Conservation (phyloP, 176 grass and related monocot genomes). For the Carex myosuroides region DNA sequence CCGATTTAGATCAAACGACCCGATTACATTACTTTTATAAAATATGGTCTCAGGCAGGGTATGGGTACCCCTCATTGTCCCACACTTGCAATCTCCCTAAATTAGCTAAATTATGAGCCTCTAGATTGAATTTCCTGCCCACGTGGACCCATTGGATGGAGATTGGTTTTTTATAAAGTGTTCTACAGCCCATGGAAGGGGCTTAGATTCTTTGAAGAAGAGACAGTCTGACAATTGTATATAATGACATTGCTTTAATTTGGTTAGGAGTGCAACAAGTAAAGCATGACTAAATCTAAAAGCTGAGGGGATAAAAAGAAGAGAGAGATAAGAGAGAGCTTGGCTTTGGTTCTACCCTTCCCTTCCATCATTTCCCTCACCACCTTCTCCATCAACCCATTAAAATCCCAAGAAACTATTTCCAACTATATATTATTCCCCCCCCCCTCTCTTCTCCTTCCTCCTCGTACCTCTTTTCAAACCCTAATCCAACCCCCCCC, state of each 20-base stretch:
- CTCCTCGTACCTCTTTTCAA: conserved; percentile 9
- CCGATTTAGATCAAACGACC: too few species aligned
- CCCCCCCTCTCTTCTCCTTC: background rate
- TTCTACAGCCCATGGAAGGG: background rate
- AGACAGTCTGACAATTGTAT: conserved; percentile 17
- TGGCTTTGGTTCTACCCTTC: conserved; percentile 43
- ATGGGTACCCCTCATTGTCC: background rate
- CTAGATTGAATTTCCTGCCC: background rate
- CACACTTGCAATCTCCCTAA: background rate
- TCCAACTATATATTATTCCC: conserved; percentile 25
- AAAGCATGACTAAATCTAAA: conserved; percentile 31
- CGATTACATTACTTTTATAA: too few species aligned
- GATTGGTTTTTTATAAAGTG: background rate
- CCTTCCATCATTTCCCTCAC: conserved; percentile 68
- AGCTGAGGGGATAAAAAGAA: conserved; percentile 17
- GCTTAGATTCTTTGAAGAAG: conserved; percentile 10
- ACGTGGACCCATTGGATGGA: background rate
- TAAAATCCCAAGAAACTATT: conserved; percentile 33
- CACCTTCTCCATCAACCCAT: conserved; percentile 34
- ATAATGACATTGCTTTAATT: conserved; percentile 26
- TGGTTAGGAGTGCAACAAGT: conserved; percentile 27
- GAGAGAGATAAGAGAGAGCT: conserved; percentile 4
- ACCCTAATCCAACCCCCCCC: conserved; percentile 8
- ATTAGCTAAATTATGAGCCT: background rate
- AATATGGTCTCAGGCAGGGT: background rate